Evolutionary conservation across 257 asterid genomes (phyloP).

Genomic region (Jacaranda copaia): DNA sequence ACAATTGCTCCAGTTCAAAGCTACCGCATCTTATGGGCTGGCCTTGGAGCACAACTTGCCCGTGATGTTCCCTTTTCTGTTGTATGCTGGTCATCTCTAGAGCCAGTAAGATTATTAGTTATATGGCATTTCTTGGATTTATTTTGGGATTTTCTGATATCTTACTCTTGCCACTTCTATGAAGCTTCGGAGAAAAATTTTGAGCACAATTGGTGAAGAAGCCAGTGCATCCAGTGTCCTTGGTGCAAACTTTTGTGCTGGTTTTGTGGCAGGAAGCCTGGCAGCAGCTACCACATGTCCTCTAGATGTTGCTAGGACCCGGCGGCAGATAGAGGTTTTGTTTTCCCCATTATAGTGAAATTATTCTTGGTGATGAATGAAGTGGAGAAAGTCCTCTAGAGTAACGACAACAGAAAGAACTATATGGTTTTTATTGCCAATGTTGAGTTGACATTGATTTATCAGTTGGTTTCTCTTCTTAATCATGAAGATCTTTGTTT

Average conservation of each 20-base stretch:
- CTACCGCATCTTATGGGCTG: constrained; percentile 72
- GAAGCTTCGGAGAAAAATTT: constrained; percentile 62
- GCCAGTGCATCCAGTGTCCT: constrained; percentile 50
- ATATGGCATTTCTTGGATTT: background rate
- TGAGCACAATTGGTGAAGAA: constrained; percentile 51
- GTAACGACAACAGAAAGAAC: background rate
- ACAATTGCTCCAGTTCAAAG: constrained; percentile 44
- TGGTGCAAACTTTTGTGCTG: constrained; percentile 77
- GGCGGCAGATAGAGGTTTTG: constrained; percentile 76
- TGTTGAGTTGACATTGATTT: background rate
- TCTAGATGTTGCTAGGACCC: constrained; percentile 77
- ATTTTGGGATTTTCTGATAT: background rate
- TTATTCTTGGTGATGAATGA: background rate
- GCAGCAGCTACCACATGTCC: constrained; percentile 81
- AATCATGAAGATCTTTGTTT: constrained; percentile 5
- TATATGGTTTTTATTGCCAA: background rate
- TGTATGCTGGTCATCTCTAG: constrained; percentile 77
- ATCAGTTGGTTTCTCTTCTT: background rate
- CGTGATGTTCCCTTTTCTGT: constrained; percentile 89
- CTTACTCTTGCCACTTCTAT: constrained; percentile 31
- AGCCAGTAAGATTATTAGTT: constrained; percentile 57
- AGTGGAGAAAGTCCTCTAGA: background rate
- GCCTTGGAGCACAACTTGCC: constrained; percentile 76
- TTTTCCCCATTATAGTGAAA: background rate
- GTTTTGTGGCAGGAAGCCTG: constrained; percentile 74